phyloP scores from a whole-genome alignment of 116 monocot genomes.

The Papilionanthe hybrid region DNA sequence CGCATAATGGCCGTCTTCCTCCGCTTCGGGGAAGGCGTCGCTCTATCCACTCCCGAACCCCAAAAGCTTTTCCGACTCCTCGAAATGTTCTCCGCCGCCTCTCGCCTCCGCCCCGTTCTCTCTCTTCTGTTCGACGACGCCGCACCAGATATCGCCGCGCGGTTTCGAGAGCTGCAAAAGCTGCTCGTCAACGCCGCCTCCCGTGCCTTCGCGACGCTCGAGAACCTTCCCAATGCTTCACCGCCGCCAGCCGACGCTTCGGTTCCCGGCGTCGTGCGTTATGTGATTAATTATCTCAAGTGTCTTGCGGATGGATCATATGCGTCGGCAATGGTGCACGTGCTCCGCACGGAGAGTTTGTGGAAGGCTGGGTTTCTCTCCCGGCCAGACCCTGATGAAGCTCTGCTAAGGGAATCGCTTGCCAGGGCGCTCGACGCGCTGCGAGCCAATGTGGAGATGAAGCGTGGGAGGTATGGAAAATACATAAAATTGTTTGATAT shows the following conservation, averaged over 20 bases:
- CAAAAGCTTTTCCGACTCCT: constrained; percentile 60
- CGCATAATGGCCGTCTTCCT: constrained; percentile 51
- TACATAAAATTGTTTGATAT: too few species aligned
- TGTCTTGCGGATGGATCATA: constrained; percentile 26
- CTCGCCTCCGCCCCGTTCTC: constrained; percentile 15
- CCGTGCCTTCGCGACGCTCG: constrained; percentile 37
- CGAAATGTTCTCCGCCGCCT: constrained; percentile 42
- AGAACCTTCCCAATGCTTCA: constrained; percentile 19
- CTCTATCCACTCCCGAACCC: constrained; percentile 39
- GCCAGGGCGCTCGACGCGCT: constrained; percentile 34
- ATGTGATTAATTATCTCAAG: constrained; percentile 44
- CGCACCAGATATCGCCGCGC: constrained; percentile 23
- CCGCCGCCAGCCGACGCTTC: constrained; percentile 26
- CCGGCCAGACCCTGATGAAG: constrained; percentile 15
- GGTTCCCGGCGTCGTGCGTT: constrained; percentile 36
- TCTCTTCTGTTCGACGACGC: constrained; percentile 34
- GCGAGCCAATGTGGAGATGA: constrained; percentile 29
- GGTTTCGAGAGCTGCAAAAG: constrained; percentile 52
- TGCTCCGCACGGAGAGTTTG: constrained; percentile 33
- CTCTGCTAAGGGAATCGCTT: constrained; percentile 21
- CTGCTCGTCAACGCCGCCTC: constrained; percentile 41
- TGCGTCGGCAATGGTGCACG: constrained; percentile 27
- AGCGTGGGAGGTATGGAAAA: constrained; percentile 12
- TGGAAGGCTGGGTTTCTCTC: constrained; percentile 31
- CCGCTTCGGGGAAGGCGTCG: constrained; percentile 59